phyloP scores from a whole-genome alignment of 352 stramenopile genomes.

The Pythium sp. region DNA sequence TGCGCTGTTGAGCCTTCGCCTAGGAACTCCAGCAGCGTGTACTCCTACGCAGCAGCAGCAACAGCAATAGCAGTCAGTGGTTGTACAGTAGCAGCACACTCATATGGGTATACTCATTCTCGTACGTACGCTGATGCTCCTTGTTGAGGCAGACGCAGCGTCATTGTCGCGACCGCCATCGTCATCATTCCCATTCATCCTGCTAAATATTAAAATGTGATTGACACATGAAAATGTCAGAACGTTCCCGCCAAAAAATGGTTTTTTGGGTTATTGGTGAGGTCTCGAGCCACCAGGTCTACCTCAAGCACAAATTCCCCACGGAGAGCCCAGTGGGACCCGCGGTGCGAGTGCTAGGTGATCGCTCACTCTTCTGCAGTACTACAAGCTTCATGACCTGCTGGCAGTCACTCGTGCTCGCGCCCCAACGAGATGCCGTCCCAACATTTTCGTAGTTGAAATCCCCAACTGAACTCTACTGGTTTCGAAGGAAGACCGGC shows the following conservation, averaged over 20 bases:
- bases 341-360: no score
- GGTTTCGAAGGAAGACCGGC: neutral
- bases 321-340: no score
- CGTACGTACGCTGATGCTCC: constrained; percentile 12
- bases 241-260: no score
- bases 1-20: constrained; percentile 74
- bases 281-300: no score
- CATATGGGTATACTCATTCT: neutral
- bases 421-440: neutral
- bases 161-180: neutral
- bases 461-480: neutral
- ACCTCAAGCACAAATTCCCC: no score
- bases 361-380: no score
- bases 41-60: constrained; percentile 35
- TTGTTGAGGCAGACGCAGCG: neutral
- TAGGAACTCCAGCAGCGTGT: constrained; percentile 67
- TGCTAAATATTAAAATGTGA: neutral
- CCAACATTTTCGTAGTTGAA: neutral
- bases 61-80: neutral
- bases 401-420: no score
- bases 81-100: neutral
- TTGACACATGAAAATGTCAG: neutral
- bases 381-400: no score
- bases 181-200: neutral
- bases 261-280: no score